These are phyloP conservation scores for Coix lacrymajobi DNA, from an alignment of 176 grass and related monocot genomes.

Conservation along the genomic window DNA sequence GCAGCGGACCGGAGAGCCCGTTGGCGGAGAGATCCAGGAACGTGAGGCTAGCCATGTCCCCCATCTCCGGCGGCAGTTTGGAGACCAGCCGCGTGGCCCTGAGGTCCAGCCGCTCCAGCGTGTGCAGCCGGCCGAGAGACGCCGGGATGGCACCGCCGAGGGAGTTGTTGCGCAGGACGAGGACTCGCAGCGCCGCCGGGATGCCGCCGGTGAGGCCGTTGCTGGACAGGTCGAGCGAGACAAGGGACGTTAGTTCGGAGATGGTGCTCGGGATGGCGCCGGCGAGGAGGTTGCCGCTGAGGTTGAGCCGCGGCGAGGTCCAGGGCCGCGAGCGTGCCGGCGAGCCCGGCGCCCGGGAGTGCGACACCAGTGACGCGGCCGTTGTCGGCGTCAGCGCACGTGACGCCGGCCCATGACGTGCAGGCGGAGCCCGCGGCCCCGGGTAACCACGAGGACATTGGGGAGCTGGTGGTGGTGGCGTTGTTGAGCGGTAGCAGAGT, in stretches of 20 bases:
- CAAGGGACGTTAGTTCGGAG: background rate
- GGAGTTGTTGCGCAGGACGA: constrained; percentile 18
- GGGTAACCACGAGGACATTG: constrained; percentile 9
- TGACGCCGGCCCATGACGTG: constrained; percentile 23
- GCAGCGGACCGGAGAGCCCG: constrained; percentile 12
- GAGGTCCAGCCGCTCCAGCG: constrained; percentile 14
- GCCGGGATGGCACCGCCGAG: constrained; percentile 9
- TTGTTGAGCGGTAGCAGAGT: background rate
- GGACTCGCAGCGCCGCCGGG: constrained; percentile 11
- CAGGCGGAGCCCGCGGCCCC: background rate
- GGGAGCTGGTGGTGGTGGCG: background rate
- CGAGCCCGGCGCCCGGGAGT: background rate
- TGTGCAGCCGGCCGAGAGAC: background rate
- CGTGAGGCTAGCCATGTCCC: background rate
- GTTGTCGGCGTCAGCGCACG: background rate
- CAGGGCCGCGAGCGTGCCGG: background rate
- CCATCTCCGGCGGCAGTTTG: constrained; percentile 9
- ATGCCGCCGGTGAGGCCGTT: constrained; percentile 24
- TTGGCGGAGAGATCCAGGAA: constrained; percentile 28
- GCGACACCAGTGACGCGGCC: background rate
- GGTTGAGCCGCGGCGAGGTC: constrained; percentile 20
- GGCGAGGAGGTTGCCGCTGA: constrained; percentile 24
- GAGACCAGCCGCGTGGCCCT: background rate
- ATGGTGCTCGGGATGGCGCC: constrained; percentile 16
- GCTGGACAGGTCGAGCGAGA: constrained; percentile 14